A percentile compares a stretch with the other conserved stretches of the same genome.
phyloP scores from a whole-genome alignment of 345 rosid species.

The Linum trigynum region DNA sequence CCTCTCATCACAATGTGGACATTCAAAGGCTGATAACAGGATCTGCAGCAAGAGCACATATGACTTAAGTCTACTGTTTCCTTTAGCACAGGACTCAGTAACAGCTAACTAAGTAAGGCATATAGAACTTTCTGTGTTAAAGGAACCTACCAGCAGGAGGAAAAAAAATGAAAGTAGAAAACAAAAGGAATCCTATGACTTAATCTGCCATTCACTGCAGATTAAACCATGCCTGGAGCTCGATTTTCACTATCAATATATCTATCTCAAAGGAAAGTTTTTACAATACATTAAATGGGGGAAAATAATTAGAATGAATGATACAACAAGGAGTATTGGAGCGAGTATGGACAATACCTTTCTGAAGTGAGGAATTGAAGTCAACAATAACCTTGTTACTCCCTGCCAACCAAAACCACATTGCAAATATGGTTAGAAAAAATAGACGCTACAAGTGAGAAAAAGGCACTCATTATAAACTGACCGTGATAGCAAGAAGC shows the following conservation, averaged over 20 bases:
- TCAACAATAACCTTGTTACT: slow-evolving; percentile 54
- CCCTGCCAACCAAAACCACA: slow-evolving; percentile 37
- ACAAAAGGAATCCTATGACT: slow-evolving; percentile 1
- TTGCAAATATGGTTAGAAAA: not conserved
- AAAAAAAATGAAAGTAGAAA: not conserved
- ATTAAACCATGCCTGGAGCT: not conserved
- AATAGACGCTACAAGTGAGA: not conserved
- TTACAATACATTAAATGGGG: not conserved
- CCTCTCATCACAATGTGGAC: slow-evolving; percentile 90
- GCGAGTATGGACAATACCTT: slow-evolving; percentile 37
- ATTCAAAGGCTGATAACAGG: slow-evolving; percentile 81
- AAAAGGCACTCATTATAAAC: no score
- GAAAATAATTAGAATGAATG: not conserved
- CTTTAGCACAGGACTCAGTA: not conserved
- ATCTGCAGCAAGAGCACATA: slow-evolving; percentile 34
- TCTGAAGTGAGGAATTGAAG: slow-evolving; percentile 79
- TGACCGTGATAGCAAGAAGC: not conserved
- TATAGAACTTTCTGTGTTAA: not conserved
- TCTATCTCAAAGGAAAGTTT: not conserved
- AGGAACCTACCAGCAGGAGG: not conserved
- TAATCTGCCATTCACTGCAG: not conserved
- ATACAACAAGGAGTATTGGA: not conserved
- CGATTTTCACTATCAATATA: not conserved
- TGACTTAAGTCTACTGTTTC: not conserved
- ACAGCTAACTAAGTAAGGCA: not conserved